A percentile compares a stretch with the other conserved stretches of the same genome.
These are phyloP conservation scores for Candida glaebosa DNA, from an alignment of 805 yeast genomes.

Conservation along the genomic window DNA sequence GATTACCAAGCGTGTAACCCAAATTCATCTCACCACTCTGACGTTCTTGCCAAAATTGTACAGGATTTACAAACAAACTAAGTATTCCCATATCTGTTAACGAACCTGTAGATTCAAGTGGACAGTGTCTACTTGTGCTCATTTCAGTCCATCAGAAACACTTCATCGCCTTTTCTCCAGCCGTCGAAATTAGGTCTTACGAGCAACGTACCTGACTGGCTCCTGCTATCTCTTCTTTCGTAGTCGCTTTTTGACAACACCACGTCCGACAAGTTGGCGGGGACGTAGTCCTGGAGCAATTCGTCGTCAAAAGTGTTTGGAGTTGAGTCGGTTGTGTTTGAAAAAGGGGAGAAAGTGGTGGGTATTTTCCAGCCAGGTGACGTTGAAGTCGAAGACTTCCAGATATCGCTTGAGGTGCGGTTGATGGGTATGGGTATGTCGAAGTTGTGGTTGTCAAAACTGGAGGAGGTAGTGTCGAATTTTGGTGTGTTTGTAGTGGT, in stretches of 20 bases:
- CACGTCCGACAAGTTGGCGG: constrained; percentile 74
- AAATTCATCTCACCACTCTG: too few relatives aligned
- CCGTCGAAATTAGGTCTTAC: constrained; percentile 28
- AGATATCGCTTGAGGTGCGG: background rate
- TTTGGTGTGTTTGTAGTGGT: too few relatives aligned
- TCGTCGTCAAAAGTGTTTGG: constrained; percentile 30
- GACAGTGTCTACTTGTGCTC: too few relatives aligned
- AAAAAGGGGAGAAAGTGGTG: background rate
- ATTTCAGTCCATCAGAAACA: constrained; percentile 37
- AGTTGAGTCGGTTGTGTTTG: constrained; percentile 13
- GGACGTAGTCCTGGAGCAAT: constrained; percentile 62
- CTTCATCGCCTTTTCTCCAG: constrained; percentile 22
- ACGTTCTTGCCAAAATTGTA: too few relatives aligned
- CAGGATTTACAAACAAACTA: too few relatives aligned
- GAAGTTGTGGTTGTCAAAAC: background rate
- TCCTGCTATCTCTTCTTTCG: constrained; percentile 62
- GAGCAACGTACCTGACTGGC: constrained; percentile 41
- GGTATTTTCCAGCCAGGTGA: background rate
- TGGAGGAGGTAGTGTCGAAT: background rate
- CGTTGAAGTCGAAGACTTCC: background rate
- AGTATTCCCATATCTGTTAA: too few relatives aligned
- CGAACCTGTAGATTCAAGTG: too few relatives aligned
- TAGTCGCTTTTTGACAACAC: constrained; percentile 76
- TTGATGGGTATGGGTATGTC: background rate
- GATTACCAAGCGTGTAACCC: too few relatives aligned